Evolutionary conservation across 2,329 filamentous ascomycete species (phyloP), one percentile per base, ranked within the genome.

Genomic region (Periconia sp.): DNA sequence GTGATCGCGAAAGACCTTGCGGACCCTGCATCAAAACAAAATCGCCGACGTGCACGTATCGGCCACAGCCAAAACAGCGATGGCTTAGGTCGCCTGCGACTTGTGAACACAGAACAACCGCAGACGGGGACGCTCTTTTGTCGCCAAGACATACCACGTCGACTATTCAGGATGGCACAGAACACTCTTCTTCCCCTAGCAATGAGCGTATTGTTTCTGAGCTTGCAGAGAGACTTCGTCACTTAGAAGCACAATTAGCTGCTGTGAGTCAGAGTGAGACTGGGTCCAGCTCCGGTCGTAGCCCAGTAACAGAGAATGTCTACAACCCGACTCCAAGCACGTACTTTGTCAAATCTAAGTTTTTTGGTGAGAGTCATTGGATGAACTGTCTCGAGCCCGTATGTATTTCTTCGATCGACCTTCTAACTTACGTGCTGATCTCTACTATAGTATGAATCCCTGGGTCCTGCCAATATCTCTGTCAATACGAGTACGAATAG

Each of bases 281-380:
- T 27, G 23, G 33, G 17, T 17, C 37, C 37, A 27, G 17, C 27
- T 31, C 40, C 15, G 48, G 31, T 35, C 43, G 50, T 14, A 23
- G 37, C 35, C 13, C 14, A 8, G 1, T 6, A 17, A 5, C 41
- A 11, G 17, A 18, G n/a, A 17, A 42, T 18, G 11, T 19, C 41
- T 42, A 11, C 17, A 27, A 13, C 33, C 42, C 14, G 31, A 27
- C 2, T 20, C 45, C 10, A 43, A 31, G 30, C 40, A 6, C 15
- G 23, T 53, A 54, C 2, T 69, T 68, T 30, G 51, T 82, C 49
- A 87, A 86, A 61, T 79, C 78, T 0, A 78, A 82, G 0, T 67
- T 84, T 3, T 82, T 84, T 58, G 83, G 83, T 1, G 78, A 78
- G 59, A 83, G 79, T 31, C 81, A 85, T 60, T 85, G 81, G 65